These are phyloP conservation scores for Phaffia australis DNA, from an alignment of 768 basidiomycete genomes.

Conservation along the genomic window DNA sequence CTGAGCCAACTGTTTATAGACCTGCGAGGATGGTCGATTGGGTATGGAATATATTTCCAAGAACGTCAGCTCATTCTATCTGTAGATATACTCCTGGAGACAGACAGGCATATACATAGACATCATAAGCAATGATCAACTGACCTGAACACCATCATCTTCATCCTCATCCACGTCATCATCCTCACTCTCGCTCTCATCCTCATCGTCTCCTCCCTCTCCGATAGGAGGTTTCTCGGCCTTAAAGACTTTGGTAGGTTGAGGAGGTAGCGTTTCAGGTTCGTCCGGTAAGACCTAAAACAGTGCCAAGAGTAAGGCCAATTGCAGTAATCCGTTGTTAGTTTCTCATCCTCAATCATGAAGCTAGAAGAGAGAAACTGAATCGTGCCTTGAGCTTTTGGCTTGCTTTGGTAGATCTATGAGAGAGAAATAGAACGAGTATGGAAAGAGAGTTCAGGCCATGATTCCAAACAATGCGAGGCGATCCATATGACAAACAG, in stretches of 20 bases:
- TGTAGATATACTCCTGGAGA: background rate
- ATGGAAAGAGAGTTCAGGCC: background rate
- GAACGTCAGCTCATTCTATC: background rate
- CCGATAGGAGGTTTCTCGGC: slow-evolving; percentile 3
- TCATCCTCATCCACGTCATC: slow-evolving; percentile 17
- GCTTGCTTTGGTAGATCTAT: slow-evolving; percentile 23
- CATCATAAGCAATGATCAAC: background rate
- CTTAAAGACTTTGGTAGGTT: slow-evolving; percentile 20
- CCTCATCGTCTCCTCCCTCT: slow-evolving; percentile 16
- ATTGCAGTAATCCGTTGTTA: background rate
- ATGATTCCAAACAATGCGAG: too few relatives aligned
- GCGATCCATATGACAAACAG: background rate
- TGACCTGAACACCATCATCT: slow-evolving; percentile 25
- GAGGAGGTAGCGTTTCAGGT: slow-evolving; percentile 22
- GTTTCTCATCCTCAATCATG: background rate
- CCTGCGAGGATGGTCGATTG: slow-evolving; percentile 15
- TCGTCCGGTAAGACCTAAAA: slow-evolving; percentile 24
- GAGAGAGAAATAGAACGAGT: background rate
- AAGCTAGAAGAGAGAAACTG: too few relatives aligned
- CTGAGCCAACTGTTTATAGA: slow-evolving; percentile 85
- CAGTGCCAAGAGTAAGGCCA: background rate
- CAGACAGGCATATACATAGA: background rate
- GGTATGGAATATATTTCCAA: background rate
- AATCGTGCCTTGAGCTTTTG: slow-evolving; percentile 22
- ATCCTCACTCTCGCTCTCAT: slow-evolving; percentile 18